A percentile compares a stretch with the other conserved stretches of the same genome.
Evolutionary conservation across 257 asterid species (phyloP).

Genomic region (Paulownia fortunei): DNA sequence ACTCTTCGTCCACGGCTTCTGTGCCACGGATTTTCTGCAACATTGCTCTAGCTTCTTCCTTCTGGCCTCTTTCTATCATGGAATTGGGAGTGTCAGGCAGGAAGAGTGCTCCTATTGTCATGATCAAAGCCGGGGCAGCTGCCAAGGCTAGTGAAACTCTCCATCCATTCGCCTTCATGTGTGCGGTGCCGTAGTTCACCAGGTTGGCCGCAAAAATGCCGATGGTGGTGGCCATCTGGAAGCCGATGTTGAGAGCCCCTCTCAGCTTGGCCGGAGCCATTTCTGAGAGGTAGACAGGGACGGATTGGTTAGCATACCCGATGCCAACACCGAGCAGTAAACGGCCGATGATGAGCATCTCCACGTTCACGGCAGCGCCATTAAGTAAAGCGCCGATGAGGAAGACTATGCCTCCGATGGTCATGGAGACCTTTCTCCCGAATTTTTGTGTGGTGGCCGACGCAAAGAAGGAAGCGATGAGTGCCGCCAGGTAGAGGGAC

Average conservation of each 20-base stretch:
- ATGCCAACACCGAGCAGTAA: conserved; percentile 66
- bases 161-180: conserved; percentile 55
- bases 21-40: conserved; percentile 51
- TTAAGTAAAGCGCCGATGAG: conserved; percentile 55
- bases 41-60: conserved; percentile 41
- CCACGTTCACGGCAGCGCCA: conserved; percentile 50
- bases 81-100: conserved; percentile 75
- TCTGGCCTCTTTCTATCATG: conserved; percentile 50
- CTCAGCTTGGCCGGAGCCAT: conserved; percentile 51
- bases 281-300: conserved; percentile 50
- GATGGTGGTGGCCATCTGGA: conserved; percentile 47
- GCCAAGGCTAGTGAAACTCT: conserved; percentile 61
- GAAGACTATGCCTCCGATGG: conserved; percentile 53
- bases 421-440: conserved; percentile 60
- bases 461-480: conserved; percentile 61
- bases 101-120: conserved; percentile 52
- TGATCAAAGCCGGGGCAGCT: conserved; percentile 55
- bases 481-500: conserved; percentile 66
- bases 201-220: conserved; percentile 48
- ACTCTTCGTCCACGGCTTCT: conserved; percentile 41
- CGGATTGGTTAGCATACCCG: conserved; percentile 67
- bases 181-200: conserved; percentile 40
- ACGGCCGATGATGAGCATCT: conserved; percentile 69
- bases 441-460: conserved; percentile 53
- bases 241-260: conserved; percentile 53